These are phyloP conservation scores for Psidium friedrichsthalianum DNA, from an alignment of 345 rosid species.

Conservation along the genomic window DNA sequence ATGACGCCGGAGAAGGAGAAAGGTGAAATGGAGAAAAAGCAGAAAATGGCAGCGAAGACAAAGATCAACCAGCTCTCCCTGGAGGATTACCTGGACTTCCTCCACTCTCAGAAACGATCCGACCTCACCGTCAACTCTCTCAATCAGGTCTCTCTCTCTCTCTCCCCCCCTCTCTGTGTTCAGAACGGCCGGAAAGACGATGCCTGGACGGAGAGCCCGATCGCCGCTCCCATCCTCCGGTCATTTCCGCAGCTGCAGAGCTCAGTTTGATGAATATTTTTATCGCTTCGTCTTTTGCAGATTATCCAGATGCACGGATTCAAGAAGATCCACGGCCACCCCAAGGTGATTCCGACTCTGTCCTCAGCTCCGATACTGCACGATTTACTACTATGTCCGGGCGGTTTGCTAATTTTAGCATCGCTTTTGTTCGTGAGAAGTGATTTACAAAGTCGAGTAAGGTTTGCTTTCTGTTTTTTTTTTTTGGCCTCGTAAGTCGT, in stretches of 20 bases:
- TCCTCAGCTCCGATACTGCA: background rate
- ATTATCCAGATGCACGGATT: slow-evolving; percentile 40
- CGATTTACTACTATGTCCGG: background rate
- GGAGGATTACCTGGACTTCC: slow-evolving; percentile 19
- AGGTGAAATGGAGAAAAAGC: background rate
- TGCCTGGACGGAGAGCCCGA: background rate
- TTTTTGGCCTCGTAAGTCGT: background rate
- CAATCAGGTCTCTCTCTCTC: slow-evolving; percentile 16
- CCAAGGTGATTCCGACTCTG: background rate
- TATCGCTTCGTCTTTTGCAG: slow-evolving; percentile 4
- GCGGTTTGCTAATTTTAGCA: background rate
- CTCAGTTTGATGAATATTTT: background rate
- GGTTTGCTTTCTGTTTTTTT: background rate
- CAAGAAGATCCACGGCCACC: background rate
- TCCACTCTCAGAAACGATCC: slow-evolving; percentile 9
- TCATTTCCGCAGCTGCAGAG: background rate
- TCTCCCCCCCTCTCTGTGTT: background rate
- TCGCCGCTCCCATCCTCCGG: background rate
- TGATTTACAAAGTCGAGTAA: background rate
- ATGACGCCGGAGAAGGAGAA: background rate
- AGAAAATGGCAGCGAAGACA: background rate
- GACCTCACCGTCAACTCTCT: slow-evolving; percentile 15
- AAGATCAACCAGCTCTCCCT: slow-evolving; percentile 5
- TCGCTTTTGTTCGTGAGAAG: background rate
- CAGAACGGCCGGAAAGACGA: background rate